Evolutionary conservation across 2,329 filamentous ascomycete genomes (phyloP).

Genomic region (Scytalidium sp.): DNA sequence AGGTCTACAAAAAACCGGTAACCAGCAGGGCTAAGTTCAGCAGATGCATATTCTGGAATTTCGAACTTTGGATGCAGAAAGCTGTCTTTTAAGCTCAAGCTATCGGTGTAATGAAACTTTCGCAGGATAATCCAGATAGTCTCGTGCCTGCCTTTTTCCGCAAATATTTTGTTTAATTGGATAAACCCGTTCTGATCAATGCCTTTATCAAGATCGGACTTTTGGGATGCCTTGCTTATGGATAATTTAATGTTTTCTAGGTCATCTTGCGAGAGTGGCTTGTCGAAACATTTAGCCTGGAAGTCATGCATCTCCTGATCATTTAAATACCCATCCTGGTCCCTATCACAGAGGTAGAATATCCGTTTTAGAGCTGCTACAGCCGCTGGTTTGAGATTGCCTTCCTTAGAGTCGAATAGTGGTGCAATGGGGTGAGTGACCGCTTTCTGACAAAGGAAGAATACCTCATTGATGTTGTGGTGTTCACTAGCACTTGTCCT

Average conservation of each 20-base stretch:
- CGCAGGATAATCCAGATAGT: conserved; percentile 97
- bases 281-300: conserved; percentile 88
- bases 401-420: conserved; percentile 94
- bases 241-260: conserved; percentile 88
- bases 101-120: conserved; percentile 95
- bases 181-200: conserved; percentile 84
- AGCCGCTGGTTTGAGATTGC: conserved; percentile 80
- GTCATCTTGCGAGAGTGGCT: conserved; percentile 76
- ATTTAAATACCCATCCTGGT: conserved; percentile 89
- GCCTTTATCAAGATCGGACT: conserved; percentile 62
- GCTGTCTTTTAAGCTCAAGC: conserved; percentile 82
- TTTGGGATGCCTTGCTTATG: conserved; percentile 66
- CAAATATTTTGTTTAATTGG: conserved; percentile 91
- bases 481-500: conserved; percentile 89
- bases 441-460: conserved; percentile 97
- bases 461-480: conserved; percentile 91
- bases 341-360: conserved; percentile 94
- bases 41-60: conserved; percentile 86
- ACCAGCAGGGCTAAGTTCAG: conserved; percentile 88
- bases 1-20: conserved; percentile 98
- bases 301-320: conserved; percentile 90
- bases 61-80: conserved; percentile 95
- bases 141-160: conserved; percentile 95
- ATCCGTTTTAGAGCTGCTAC: conserved; percentile 83
- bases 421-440: conserved; percentile 96